A percentile compares a stretch with the other conserved stretches of the same genome.
phyloP scores from a whole-genome alignment of 2,329 filamentous ascomycete genomes.

The Aureobasidium sp. region DNA sequence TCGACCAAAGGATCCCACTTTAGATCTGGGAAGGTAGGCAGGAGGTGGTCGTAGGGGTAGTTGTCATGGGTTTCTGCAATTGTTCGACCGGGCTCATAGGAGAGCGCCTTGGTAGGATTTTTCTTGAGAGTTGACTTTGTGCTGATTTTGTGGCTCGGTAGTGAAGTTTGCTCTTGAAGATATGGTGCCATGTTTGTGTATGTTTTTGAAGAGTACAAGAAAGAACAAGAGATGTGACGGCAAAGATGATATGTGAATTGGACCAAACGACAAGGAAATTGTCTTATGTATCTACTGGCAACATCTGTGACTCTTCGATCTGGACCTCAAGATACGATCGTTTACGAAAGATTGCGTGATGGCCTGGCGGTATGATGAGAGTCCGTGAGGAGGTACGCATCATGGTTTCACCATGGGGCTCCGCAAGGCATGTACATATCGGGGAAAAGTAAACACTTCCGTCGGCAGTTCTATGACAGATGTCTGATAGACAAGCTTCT shows the following conservation, averaged over 20 bases:
- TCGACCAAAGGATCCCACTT: constrained; percentile 34
- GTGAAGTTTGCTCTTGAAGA: background rate
- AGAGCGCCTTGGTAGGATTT: constrained; percentile 19
- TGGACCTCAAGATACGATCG: background rate
- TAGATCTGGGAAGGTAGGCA: constrained; percentile 47
- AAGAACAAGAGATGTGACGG: background rate
- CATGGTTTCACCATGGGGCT: background rate
- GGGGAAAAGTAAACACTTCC: background rate
- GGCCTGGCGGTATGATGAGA: background rate
- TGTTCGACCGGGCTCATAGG: constrained; percentile 45
- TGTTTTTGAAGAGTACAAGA: background rate
- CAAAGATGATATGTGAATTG: background rate
- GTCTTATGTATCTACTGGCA: background rate
- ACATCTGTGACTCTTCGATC: background rate
- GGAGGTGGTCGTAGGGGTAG: constrained; percentile 48
- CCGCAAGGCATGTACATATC: background rate
- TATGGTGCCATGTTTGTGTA: background rate
- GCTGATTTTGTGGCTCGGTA: too few relatives aligned
- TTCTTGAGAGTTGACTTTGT: background rate
- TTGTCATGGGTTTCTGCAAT: constrained; percentile 38
- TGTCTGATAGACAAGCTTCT: background rate
- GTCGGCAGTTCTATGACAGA: background rate
- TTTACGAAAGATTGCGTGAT: background rate
- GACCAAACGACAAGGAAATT: background rate
- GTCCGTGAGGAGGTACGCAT: background rate